Base-by-base conservation (phyloP, 106 monocot species). In the Platanthera zijinensis region DNA sequence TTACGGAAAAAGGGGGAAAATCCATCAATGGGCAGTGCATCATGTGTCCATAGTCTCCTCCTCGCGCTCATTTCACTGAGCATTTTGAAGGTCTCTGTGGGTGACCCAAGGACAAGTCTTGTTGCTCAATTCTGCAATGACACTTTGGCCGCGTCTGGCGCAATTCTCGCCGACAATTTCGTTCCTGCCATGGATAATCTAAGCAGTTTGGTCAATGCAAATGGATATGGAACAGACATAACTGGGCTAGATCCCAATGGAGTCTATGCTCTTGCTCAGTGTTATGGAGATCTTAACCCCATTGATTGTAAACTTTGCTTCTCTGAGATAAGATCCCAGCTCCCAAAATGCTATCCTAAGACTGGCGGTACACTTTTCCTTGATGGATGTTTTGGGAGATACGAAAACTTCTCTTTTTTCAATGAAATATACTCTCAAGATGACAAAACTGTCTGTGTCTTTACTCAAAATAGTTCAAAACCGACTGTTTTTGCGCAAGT, bases 311-410 rank as follows among this genome's bases (percentile, higher is more conserved):
- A 80, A 79, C 72, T 89, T 14, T 89, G 89, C 74, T 89, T 89
- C 66, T 80, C 77, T 21, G 86, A 89, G 75, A 82, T 89, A 50
- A 74, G 85, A 75, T 86, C 85, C 45, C 86, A 76, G 72, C 80
- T 89, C 28, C 85, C 89, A 15, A 83, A 77, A 56, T 89, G 89
- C 74, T 89, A 86, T 72, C 89, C 89, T 10, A 70, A 81, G 3
- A 81, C 68, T 10, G 81, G 86, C 5, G 86, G 89, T 21, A 73
- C 67, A 25, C 22, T 89, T 25, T 89, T 71, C 63, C 82, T 89
- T 39, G 89, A 89, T 81, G 89, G 89, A 5, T 89, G 89, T 48
- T 89, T 82, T 66, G 86, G 86, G 19, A 77, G 89, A 47, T 89
- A 89, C 30, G 89, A 53, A 19, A 89, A 89, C 46, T 79, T 84